Evolutionary conservation across 169 alveolate species (phyloP), one percentile per base, ranked within the genome.

Genomic region (Ichthyophthirius multifiliis): DNA sequence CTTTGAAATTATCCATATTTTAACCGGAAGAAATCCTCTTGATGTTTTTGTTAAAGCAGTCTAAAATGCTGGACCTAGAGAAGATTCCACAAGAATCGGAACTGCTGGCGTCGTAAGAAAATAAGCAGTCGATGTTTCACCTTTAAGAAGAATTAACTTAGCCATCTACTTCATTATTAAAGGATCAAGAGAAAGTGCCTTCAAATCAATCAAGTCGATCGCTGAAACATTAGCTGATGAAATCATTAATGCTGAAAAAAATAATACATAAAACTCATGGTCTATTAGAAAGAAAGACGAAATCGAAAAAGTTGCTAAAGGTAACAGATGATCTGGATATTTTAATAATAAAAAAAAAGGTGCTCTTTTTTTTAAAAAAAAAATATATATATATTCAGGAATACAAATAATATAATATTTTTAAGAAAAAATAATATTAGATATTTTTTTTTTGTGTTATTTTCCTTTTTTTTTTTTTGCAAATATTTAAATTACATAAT

Each of bases 261-360:
- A 97, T 83, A 95, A 98, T 74, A 96, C 99, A 82, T 73, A 84
- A 45, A 97, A 97, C 93, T 94, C 99, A 86, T 97, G 96, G 86
- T 99, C 99, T 82, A 95, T 99, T 86, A 99, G 98, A 95, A 99
- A 98, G 98, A 99, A 98, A 96, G 99, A 99, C 84, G 99, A 99
- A 90, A 98, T 98, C 86, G 99, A 99, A 93, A 98, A 99, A 84
- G 99, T 98, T 34, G 99, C 99, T 85, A 98, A 98, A 94, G 99
- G 99, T 44, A 98, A 98, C 96, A 98, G 99, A 81, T 98, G 91
- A 98, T n/a, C n/a, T n/a, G n/a, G n/a, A n/a, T n/a, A n/a, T n/a
- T n/a, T n/a, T n/a, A n/a, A n/a, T n/a, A n/a, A n/a, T n/a, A n/a
- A n/a, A n/a, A n/a, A n/a, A n/a, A n/a, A n/a, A n/a, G n/a, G n/a